Percentiles rank a stretch among this genome's conserved stretches.
phyloP scores from a whole-genome alignment of 1,284 basidiomycete species.

The Boletellus dicymbophilus region DNA sequence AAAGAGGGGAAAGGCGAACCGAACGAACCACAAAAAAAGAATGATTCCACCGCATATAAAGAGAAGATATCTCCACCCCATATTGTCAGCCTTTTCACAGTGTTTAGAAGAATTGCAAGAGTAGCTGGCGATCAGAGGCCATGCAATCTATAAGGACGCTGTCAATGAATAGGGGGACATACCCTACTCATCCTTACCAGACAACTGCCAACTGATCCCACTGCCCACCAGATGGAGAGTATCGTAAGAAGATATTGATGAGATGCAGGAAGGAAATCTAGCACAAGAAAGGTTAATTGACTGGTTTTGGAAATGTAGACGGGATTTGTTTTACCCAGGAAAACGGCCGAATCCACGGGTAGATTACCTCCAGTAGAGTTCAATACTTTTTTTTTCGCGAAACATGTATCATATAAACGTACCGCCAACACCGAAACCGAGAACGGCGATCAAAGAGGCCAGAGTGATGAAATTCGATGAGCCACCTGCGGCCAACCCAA shows the following conservation, averaged over 20 bases:
- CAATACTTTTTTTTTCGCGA: not conserved
- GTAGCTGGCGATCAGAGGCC: constrained; percentile 53
- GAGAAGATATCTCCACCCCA: constrained; percentile 51
- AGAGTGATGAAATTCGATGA: constrained; percentile 53
- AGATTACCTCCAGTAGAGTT: constrained; percentile 40
- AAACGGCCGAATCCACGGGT: constrained; percentile 66
- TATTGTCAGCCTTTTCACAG: constrained; percentile 43
- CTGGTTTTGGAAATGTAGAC: not conserved
- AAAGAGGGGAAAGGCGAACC: constrained; percentile 59
- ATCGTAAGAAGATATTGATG: constrained; percentile 72
- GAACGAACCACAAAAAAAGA: constrained; percentile 42
- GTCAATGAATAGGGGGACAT: not conserved
- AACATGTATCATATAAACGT: constrained; percentile 5
- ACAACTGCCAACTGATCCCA: constrained; percentile 64
- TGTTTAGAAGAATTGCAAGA: constrained; percentile 40
- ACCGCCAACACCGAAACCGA: constrained; percentile 53
- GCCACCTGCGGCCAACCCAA: constrained; percentile 61
- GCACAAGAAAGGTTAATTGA: not conserved
- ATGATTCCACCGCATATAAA: constrained; percentile 41
- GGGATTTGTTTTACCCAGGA: constrained; percentile 44
- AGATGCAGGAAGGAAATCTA: constrained; percentile 65
- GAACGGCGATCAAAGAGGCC: constrained; percentile 48
- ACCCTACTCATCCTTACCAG: constrained; percentile 43
- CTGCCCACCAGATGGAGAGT: constrained; percentile 71
- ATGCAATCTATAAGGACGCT: constrained; percentile 36